These are phyloP conservation scores for Penicillium cataractarum DNA, from an alignment of 495 filamentous ascomycete species.

Conservation along the genomic window DNA sequence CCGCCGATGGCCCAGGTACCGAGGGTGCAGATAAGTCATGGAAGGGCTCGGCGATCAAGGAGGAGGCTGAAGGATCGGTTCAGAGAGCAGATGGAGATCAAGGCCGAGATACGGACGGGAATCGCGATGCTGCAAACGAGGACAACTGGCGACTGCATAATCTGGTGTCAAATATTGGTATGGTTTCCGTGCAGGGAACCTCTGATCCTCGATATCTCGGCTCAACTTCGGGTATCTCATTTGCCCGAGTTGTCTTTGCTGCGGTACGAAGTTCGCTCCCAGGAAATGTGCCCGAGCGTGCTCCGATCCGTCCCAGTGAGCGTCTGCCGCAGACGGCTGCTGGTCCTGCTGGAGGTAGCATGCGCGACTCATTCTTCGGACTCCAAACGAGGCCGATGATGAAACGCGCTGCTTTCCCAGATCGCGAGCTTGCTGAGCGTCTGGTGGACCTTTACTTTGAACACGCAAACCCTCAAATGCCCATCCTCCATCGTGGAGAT, in stretches of 20 bases:
- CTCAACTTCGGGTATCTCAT: constrained; percentile 89
- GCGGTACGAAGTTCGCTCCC: constrained; percentile 84
- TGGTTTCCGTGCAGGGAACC: constrained; percentile 74
- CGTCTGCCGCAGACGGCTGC: constrained; percentile 46
- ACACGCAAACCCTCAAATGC: constrained; percentile 93
- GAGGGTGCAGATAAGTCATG: constrained; percentile 26
- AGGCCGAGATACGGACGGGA: constrained; percentile 24
- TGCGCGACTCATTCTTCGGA: constrained; percentile 95
- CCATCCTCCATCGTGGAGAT: constrained; percentile 83
- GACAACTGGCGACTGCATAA: constrained; percentile 69
- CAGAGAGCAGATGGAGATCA: constrained; percentile 42
- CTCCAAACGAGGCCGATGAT: constrained; percentile 88
- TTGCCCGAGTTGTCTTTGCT: constrained; percentile 91
- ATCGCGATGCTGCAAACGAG: constrained; percentile 46
- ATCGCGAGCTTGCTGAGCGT: constrained; percentile 67
- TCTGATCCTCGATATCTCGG: constrained; percentile 81
- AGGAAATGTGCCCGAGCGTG: constrained; percentile 60
- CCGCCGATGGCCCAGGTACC: constrained; percentile 14
- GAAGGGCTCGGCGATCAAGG: constrained; percentile 31
- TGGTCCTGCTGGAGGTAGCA: constrained; percentile 65
- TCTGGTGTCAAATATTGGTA: constrained; percentile 75
- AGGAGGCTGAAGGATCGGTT: constrained; percentile 26
- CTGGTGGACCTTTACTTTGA: constrained; percentile 89
- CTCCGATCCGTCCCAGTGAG: constrained; percentile 52
- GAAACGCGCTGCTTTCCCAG: constrained; percentile 82